Evolutionary conservation across 2,329 filamentous ascomycete species (phyloP).

Genomic region (Boeremia lycopersici): DNA sequence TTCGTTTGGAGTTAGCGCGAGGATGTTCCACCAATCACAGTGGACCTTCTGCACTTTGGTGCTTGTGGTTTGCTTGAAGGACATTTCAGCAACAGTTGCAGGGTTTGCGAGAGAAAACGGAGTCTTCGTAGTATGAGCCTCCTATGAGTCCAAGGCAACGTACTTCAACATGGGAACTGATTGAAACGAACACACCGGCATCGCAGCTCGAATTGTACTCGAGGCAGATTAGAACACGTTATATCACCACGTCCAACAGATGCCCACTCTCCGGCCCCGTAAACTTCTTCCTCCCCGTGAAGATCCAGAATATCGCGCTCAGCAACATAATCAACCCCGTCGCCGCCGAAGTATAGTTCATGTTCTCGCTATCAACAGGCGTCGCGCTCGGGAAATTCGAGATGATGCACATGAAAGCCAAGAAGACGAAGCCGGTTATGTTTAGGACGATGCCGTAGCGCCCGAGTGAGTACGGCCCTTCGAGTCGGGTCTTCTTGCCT

Average conservation of each 20-base stretch:
- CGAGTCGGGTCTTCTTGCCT: constrained; percentile 51
- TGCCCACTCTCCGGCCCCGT: constrained; percentile 52
- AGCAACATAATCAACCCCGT: constrained; percentile 61
- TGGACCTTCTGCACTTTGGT: too few species aligned
- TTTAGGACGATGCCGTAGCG: constrained; percentile 55
- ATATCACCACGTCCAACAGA: neutral
- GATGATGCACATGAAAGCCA: constrained; percentile 61
- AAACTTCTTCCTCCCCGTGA: constrained; percentile 57
- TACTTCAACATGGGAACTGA: too few species aligned
- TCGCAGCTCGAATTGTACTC: neutral
- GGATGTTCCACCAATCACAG: constrained; percentile 14
- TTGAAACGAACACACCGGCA: neutral
- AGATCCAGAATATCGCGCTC: constrained; percentile 58
- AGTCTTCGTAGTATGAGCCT: too few species aligned
- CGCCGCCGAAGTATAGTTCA: constrained; percentile 65
- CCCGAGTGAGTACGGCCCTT: constrained; percentile 55
- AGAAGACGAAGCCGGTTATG: constrained; percentile 56
- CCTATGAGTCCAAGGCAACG: too few species aligned
- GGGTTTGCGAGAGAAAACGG: too few species aligned
- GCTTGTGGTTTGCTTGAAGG: too few species aligned
- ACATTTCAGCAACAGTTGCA: too few species aligned
- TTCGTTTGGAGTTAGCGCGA: constrained; percentile 1
- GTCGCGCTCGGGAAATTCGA: constrained; percentile 61
- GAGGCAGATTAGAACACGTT: neutral
- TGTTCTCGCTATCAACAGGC: constrained; percentile 60